Evolutionary conservation across 208 protist species (phyloP), one percentile per base, ranked within the genome.

Genomic region (Acanthamoeba triangularis): DNA sequence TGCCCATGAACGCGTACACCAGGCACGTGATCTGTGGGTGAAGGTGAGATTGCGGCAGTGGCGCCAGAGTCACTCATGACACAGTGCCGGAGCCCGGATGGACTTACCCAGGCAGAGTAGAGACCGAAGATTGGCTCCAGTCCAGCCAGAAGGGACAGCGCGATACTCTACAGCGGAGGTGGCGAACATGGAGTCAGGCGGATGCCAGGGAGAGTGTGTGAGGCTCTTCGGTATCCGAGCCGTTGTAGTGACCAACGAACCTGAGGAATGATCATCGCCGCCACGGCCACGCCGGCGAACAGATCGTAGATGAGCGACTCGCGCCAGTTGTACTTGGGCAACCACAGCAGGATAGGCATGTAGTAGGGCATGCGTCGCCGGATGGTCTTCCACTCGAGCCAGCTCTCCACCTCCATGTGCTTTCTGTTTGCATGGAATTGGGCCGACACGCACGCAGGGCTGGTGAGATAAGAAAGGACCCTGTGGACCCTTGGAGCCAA

Each of bases 221-320:
- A n/a, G n/a, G n/a, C n/a, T n/a, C n/a, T n/a, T n/a, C n/a, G n/a
- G n/a, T n/a, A n/a, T n/a, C n/a, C n/a, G n/a, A n/a, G n/a, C n/a
- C n/a, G n/a, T n/a, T n/a, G n/a, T n/a, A n/a, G n/a, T n/a, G n/a
- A n/a, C n/a, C n/a, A n/a, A n/a, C n/a, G n/a, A n/a, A 84, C 76
- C 76, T 84, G 76, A 30, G 84, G 84, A 67, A 90, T 90, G 56
- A 90, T 61, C 84, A 90, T 90, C 30, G 84, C 84, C 3, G 84
- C 84, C 16, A 90, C 84, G 59, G 84, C 84, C 25, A 90, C 20
- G n/a, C 84, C 84, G 30, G 84, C 84, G 47, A 69, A 61, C 20
- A 90, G n/a, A 47, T 90, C 84, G 49, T 69, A 72, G 33, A 69
- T 30, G 30, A 90, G 52, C 8, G 37, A 5, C 47, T 69, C 59